These are phyloP conservation scores for Ceriops decandra DNA, from an alignment of 345 rosid genomes.

Conservation along the genomic window DNA sequence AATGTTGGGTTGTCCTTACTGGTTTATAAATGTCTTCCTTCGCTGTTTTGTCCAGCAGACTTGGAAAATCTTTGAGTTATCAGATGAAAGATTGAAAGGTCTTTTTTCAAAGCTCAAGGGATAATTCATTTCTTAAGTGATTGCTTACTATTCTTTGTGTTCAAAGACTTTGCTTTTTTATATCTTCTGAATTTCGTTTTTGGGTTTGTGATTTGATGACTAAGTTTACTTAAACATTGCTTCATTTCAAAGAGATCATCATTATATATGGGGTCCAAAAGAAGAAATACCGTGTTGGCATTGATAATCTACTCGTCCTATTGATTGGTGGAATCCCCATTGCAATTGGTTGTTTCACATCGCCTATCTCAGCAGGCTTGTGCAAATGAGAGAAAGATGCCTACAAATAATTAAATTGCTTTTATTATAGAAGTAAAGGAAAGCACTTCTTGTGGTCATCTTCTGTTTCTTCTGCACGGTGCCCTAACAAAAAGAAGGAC, in stretches of 20 bases:
- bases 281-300: slow-evolving; percentile 52
- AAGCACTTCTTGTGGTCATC: not conserved
- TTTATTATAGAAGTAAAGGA: not conserved
- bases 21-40: too few species aligned
- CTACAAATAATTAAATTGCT: not conserved
- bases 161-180: not conserved
- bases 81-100: too few species aligned
- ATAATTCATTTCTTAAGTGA: not conserved
- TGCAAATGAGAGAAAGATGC: not conserved
- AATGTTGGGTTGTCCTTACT: too few species aligned
- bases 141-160: not conserved
- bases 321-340: slow-evolving; percentile 68
- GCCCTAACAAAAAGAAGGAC: slow-evolving; percentile 46
- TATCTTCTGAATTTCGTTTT: not conserved
- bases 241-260: slow-evolving; percentile 22
- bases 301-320: slow-evolving; percentile 50
- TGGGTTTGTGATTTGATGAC: too few species aligned
- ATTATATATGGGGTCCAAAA: slow-evolving; percentile 32
- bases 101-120: too few species aligned
- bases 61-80: too few species aligned
- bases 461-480: slow-evolving; percentile 19
- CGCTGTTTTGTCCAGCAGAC: too few species aligned
- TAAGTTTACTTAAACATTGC: too few species aligned
- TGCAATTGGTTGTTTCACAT: slow-evolving; percentile 53
- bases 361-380: slow-evolving; percentile 37